Base-by-base conservation (phyloP, 805 yeast species). In the Kodamaea neixiangensis region DNA sequence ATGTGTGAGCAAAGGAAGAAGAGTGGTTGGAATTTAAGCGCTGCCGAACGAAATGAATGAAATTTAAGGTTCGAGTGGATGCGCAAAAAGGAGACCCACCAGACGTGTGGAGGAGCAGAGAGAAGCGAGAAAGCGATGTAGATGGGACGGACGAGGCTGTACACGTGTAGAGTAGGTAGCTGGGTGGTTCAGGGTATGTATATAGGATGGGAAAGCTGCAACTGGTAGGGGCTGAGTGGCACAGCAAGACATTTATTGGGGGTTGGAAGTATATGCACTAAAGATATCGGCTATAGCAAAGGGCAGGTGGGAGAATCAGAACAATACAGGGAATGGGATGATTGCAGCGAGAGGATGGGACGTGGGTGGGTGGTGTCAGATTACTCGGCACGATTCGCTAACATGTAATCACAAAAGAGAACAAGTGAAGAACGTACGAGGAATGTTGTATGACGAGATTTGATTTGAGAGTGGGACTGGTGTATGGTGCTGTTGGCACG, bases 11-110 rank as follows among this genome's bases (percentile, higher is more conserved):
- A 22, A 18, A 18, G 44, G 14, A 37, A 33, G 37, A 33, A 37
- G 17, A 37, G 21, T 37, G 41, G 41, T 25, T 37, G 41, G 41
- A 37, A 37, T 37, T 37, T 37, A 25, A 40, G 6, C 18, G 18
- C 19, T 20, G 17, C 19, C 22, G 44, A 40, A 13, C 31, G 31
- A 25, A 25, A 25, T 13, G 31, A 13, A 25, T 25, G 31, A 25
- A 25, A 25, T 25, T 25, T 25, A 25, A 25, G 31, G 31, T 25
- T 25, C 31, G 31, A 25, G 11, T 25, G 31, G 31, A 25, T 25
- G 31, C 31, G 31, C 11, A 13, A 25, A 25, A 25, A 25, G 31
- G 31, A 25, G 31, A 25, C 7, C 31, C 7, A 25, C 31, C 7
- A 25, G 31, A 25, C 13, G 11, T 13, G 31, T 25, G 10, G 13